Evolutionary conservation across 805 yeast species (phyloP), one percentile per base, ranked within the genome.

Genomic region (Candida namnaoensis): DNA sequence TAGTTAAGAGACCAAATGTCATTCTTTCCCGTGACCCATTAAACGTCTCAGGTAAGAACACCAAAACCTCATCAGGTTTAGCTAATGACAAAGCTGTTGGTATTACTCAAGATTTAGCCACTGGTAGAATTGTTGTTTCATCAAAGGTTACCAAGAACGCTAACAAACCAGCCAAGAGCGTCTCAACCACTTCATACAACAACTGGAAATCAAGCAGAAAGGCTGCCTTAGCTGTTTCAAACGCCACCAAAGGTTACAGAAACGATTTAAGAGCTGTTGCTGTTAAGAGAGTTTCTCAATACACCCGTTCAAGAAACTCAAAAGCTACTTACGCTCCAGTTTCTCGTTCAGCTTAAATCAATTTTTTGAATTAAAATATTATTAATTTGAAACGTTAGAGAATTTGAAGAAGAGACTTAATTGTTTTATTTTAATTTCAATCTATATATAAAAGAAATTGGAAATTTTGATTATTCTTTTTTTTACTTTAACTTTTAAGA

Each of bases 31-130:
- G 63, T 43, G 78, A 73, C 62, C 76, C 77, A 53, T 61, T 72
- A 52, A 72, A 71, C 68, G 60, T 64, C 49, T 56, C 67, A 43
- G 71, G 68, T 52, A 56, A 61, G 49, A 66, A 73, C 74, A 56
- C 70, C 56, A 64, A 61, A 63, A 52, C 61, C 56, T 60, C 68
- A 44, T 66, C 77, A 41, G 76, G 78, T 56, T 61, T 70, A 54
- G 70, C 61, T 52, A 70, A 68, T 66, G 60, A 61, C 56, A 69
- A 68, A 64, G 76, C 78, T 46, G 48, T 69, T 45, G 74, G 74
- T 58, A 65, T 71, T 51, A 49, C 62, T 48, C 54, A 51, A 56
- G 50, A 58, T 49, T 12, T 12, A 30, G 41, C 47, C 39, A 52
- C 56, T 45, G 73, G 70, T 47, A 50, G 61, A 53, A 60, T 72